Evolutionary conservation across 805 yeast genomes (phyloP).

Genomic region (Saccharomycopsis malanga): DNA sequence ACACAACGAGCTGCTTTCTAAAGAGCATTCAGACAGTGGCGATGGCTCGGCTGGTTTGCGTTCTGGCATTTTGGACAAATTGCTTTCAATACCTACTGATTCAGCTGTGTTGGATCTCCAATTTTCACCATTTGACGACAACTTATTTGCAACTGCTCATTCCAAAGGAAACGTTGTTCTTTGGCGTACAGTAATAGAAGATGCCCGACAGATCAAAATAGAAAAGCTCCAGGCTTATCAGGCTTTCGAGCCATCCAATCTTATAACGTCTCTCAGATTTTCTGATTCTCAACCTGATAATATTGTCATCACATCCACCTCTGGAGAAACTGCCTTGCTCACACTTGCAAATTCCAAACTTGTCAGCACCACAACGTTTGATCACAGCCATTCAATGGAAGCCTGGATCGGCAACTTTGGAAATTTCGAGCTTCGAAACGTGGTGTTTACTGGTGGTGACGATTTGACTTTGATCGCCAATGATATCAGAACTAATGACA

Average conservation of each 20-base stretch:
- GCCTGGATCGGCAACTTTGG: conserved; percentile 21
- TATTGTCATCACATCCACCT: conserved; percentile 14
- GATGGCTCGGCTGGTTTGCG: too few relatives aligned
- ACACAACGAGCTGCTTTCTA: conserved; percentile 16
- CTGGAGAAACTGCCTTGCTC: conserved; percentile 7
- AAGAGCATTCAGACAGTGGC: conserved; percentile 7
- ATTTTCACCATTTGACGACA: conserved; percentile 47
- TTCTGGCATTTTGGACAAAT: conserved; percentile 13
- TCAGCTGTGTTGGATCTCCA: conserved; percentile 78
- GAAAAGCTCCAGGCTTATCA: background rate
- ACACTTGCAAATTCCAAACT: background rate
- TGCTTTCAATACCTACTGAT: conserved; percentile 32
- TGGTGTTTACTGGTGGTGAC: conserved; percentile 86
- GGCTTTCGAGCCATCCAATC: conserved; percentile 5
- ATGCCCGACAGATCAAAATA: background rate
- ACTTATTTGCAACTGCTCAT: conserved; percentile 55
- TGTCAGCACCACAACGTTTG: background rate
- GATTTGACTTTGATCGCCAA: conserved; percentile 71
- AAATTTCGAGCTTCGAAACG: conserved; percentile 28
- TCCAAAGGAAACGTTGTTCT: conserved; percentile 68
- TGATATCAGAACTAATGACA: conserved; percentile 43
- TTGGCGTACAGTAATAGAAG: conserved; percentile 42
- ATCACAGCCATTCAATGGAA: conserved; percentile 8
- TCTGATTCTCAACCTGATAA: conserved; percentile 3
- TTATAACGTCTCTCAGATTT: conserved; percentile 17